phyloP scores from a whole-genome alignment of 192 early-diverging fungal genomes.

The Neocallimastix lanati region DNA sequence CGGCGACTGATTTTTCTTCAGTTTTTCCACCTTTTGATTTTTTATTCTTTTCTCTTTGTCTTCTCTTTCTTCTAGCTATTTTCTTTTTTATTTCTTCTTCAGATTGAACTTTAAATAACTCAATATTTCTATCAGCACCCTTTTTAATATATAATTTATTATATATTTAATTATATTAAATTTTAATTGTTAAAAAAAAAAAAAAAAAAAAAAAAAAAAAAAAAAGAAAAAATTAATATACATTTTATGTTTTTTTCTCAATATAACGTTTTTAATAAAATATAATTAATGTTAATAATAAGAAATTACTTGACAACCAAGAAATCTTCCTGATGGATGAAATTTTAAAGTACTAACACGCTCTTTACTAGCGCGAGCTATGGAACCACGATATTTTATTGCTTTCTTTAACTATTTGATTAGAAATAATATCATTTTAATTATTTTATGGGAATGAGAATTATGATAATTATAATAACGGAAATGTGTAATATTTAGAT shows the following conservation, averaged over 20 bases:
- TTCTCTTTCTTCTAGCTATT: slow-evolving; percentile 56
- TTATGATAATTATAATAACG: too few species aligned
- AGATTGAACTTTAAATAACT: slow-evolving; percentile 62
- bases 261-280: too few species aligned
- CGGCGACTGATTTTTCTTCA: slow-evolving; percentile 13
- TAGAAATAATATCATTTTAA: too few species aligned
- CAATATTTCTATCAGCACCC: slow-evolving; percentile 58
- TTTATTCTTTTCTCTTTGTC: slow-evolving; percentile 54
- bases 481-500: too few species aligned
- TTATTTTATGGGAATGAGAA: too few species aligned
- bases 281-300: too few species aligned
- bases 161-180: too few species aligned
- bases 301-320: slow-evolving; percentile 46
- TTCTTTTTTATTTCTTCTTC: slow-evolving; percentile 71
- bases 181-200: too few species aligned
- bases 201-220: too few species aligned
- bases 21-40: slow-evolving; percentile 17
- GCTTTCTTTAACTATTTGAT: slow-evolving; percentile 39
- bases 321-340: slow-evolving; percentile 55
- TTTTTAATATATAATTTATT: too few species aligned
- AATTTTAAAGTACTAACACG: slow-evolving; percentile 60
- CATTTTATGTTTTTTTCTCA: too few species aligned
- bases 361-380: slow-evolving; percentile 65
- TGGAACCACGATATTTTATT: slow-evolving; percentile 46
- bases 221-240: too few species aligned